Evolutionary conservation across 2,329 filamentous ascomycete genomes (phyloP), one percentile per base, ranked within the genome.

Genomic region (Fusarium sacchari): DNA sequence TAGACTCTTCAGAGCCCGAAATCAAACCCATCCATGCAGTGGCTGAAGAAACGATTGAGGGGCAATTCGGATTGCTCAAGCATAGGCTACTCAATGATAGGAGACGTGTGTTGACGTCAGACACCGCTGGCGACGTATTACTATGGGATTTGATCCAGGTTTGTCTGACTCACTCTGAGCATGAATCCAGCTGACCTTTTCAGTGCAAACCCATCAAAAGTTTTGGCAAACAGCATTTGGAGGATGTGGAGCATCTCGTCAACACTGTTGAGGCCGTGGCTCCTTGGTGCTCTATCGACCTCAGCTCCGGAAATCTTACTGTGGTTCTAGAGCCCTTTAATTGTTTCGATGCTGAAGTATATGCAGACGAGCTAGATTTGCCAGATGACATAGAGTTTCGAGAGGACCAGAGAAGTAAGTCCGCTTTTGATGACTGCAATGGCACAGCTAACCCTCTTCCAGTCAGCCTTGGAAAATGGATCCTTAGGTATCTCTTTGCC

Each of bases 401-500:
- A 64, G 96, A 98, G 77, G 96, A 99, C 77, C 96, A 98, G 83
- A 90, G 96, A 84, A 97, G 94, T 96, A 88, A 79, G 91, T 81
- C 15, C 26, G 36, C 42, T 18, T 15, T 18, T 12, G 24, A n/a
- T 18, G 10, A 39, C 24, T 13, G 14, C n/a, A 36, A n/a, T 22
- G 20, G 43, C n/a, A 46, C 42, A 30, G 28, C 79, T 82, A 72
- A 82, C 72, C 34, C 24, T 37, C 24, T 43, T 47, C n/a, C 72
- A 96, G 94, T 98, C 81, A 98, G 97, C 79, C 90, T 98, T 50
- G 96, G 96, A 14, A 97, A 97, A 86, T 99, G 96, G 96, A 91
- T 98, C 50, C 84, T 99, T 67, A 90, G 96, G 39, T 97, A 98
- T 81, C 87, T 99, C 1, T 99, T 99, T 83, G 91, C 92, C 15